phyloP scores from a whole-genome alignment of 176 grass and related monocot genomes.

The Ananas comosus region DNA sequence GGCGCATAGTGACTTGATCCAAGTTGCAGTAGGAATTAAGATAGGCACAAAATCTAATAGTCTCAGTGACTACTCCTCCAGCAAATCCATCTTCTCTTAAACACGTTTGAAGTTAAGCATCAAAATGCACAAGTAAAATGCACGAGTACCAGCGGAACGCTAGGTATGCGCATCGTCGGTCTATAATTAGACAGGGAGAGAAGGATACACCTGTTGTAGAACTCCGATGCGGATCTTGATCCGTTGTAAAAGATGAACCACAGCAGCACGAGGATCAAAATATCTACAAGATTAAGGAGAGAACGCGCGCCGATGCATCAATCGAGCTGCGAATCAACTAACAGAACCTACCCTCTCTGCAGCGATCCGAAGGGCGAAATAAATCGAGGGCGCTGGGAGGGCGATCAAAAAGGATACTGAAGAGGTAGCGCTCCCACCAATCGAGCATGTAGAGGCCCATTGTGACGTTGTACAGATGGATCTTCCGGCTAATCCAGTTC shows the following conservation, averaged over 20 bases:
- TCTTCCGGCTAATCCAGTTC: slow-evolving; percentile 43
- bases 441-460: slow-evolving; percentile 59
- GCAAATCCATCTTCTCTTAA: too few relatives aligned
- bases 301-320: background rate
- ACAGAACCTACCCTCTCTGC: background rate
- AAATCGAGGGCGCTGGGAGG: background rate
- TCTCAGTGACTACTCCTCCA: too few relatives aligned
- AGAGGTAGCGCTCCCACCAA: slow-evolving; percentile 55
- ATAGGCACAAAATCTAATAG: too few relatives aligned
- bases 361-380: background rate
- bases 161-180: too few relatives aligned
- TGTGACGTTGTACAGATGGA: slow-evolving; percentile 54
- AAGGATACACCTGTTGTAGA: slow-evolving; percentile 40
- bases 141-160: too few relatives aligned
- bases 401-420: slow-evolving; percentile 37
- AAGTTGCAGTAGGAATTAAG: too few relatives aligned
- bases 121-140: too few relatives aligned
- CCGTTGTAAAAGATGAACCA: slow-evolving; percentile 78
- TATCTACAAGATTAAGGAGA: slow-evolving; percentile 43
- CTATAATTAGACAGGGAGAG: background rate
- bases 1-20: too few relatives aligned
- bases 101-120: too few relatives aligned
- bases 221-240: slow-evolving; percentile 43
- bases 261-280: slow-evolving; percentile 59
- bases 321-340: background rate